These are phyloP conservation scores for Daldinia caldariorum DNA, from an alignment of 495 filamentous ascomycete species.

Conservation along the genomic window DNA sequence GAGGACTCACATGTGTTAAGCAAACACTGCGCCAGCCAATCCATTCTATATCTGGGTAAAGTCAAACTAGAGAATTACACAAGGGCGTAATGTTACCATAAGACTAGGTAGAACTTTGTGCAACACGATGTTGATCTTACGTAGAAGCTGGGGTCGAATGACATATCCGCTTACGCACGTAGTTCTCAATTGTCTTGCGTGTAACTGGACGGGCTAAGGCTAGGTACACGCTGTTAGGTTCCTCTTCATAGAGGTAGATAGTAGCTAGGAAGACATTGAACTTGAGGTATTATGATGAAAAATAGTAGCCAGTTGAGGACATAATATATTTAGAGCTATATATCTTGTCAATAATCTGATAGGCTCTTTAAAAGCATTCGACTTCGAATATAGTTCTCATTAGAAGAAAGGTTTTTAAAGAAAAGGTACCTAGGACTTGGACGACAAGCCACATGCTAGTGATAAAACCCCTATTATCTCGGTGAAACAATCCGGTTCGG, in stretches of 20 bases:
- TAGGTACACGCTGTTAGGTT: background rate
- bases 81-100: no score
- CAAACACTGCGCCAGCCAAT: no score
- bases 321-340: no score
- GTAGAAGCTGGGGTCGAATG: background rate
- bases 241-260: no score
- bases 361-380: no score
- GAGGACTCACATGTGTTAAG: no score
- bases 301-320: no score
- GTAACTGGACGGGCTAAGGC: background rate
- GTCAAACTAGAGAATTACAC: background rate
- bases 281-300: no score
- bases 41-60: background rate
- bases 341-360: no score
- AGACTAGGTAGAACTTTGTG: background rate
- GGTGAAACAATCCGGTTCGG: background rate
- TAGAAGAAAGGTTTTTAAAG: background rate
- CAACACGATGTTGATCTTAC: background rate
- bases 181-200: background rate
- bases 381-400: no score
- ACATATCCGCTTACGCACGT: constrained; percentile 3
- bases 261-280: no score
- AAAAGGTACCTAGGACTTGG: background rate
- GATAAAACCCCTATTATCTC: background rate
- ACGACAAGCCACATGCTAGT: background rate